Evolutionary conservation across 1,284 basidiomycete genomes (phyloP).

Genomic region (Malassezia arunalokei): DNA sequence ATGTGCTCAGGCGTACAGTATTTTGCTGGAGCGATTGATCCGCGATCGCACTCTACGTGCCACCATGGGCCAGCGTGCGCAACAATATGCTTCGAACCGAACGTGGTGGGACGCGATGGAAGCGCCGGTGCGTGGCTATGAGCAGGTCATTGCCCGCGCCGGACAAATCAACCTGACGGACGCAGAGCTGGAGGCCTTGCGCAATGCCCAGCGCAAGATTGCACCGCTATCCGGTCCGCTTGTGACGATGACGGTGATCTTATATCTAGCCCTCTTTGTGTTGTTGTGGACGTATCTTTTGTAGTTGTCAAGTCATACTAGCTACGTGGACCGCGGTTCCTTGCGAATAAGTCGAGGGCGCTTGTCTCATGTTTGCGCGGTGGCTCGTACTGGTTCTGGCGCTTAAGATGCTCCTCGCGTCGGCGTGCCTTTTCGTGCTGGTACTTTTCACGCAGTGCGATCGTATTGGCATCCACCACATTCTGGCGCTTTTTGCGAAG

Average conservation of each 20-base stretch:
- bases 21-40: slow-evolving; percentile 47
- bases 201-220: slow-evolving; percentile 25
- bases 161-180: slow-evolving; percentile 29
- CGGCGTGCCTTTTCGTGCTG: slow-evolving; percentile 13
- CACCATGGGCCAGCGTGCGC: slow-evolving; percentile 48
- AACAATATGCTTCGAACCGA: slow-evolving; percentile 47
- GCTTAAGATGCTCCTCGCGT: neutral
- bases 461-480: slow-evolving; percentile 35
- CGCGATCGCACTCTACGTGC: slow-evolving; percentile 45
- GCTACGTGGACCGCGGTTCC: slow-evolving; percentile 6
- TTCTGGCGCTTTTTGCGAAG: slow-evolving; percentile 39
- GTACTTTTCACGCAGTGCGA: slow-evolving; percentile 15
- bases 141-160: slow-evolving; percentile 40
- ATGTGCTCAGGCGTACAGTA: slow-evolving; percentile 49
- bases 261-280: slow-evolving; percentile 28
- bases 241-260: slow-evolving; percentile 21
- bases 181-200: slow-evolving; percentile 34
- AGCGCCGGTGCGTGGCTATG: slow-evolving; percentile 51
- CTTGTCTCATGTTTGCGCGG: slow-evolving; percentile 4
- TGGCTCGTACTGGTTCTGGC: neutral
- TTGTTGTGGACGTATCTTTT: slow-evolving; percentile 18
- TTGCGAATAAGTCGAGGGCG: slow-evolving; percentile 13
- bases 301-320: slow-evolving; percentile 3
- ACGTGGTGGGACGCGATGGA: slow-evolving; percentile 55
- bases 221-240: slow-evolving; percentile 31